These are phyloP conservation scores for Fusarium pseudonygamai DNA, from an alignment of 2,329 filamentous ascomycete species.

Conservation along the genomic window DNA sequence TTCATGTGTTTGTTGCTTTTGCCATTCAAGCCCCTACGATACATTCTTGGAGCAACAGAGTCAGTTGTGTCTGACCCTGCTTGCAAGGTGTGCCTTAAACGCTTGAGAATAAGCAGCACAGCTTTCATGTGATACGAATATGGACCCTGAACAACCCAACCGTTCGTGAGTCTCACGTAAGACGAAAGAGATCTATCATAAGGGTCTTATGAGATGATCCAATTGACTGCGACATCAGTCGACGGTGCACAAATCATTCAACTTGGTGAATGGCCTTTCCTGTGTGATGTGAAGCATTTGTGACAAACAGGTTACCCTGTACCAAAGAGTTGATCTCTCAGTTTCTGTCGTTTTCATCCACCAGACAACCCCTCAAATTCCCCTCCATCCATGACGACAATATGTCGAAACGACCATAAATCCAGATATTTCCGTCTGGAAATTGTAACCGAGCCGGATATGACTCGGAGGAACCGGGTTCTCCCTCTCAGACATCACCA, in stretches of 20 bases:
- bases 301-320: conserved; percentile 1
- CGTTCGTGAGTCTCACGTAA: not conserved
- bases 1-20: not conserved
- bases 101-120: not conserved
- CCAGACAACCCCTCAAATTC: not conserved
- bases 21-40: not conserved
- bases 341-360: not conserved
- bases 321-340: not conserved
- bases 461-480: conserved; percentile 18
- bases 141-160: not conserved
- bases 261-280: not conserved
- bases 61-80: not conserved
- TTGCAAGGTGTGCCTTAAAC: not conserved
- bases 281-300: not conserved
- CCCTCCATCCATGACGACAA: conserved; percentile 10
- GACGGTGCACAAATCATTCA: not conserved
- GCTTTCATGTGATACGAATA: not conserved
- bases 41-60: not conserved
- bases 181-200: not conserved
- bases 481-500: conserved; percentile 4
- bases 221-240: not conserved
- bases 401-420: conserved; percentile 3
- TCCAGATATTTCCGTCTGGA: not conserved
- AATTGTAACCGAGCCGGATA: conserved; percentile 10
- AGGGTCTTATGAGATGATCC: not conserved